These are phyloP conservation scores for Aspergillus ustus DNA, from an alignment of 2,329 filamentous ascomycete species.

Conservation along the genomic window DNA sequence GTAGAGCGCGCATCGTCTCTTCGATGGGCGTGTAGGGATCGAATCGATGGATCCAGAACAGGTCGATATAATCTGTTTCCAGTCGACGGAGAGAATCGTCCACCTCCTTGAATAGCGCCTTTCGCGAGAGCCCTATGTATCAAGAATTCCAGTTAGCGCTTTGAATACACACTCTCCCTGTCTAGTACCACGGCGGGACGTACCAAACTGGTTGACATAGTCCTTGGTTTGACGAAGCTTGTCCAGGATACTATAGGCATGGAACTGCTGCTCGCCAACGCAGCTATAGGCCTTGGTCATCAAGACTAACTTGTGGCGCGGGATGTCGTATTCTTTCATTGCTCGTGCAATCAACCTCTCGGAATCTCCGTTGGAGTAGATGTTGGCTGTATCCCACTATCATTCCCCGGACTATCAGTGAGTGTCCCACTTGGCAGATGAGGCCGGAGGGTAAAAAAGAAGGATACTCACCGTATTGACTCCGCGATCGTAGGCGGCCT, in stretches of 20 bases:
- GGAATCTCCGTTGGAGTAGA: constrained; percentile 1
- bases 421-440: no score
- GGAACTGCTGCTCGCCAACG: constrained; percentile 7
- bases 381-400: constrained; percentile 9
- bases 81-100: background rate
- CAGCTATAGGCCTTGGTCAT: constrained; percentile 9
- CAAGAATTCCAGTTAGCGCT: background rate
- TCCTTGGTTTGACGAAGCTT: background rate
- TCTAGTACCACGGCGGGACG: background rate
- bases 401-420: background rate
- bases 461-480: background rate
- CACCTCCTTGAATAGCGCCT: background rate
- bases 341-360: background rate
- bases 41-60: constrained; percentile 6
- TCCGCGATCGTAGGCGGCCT: constrained; percentile 1
- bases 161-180: no score
- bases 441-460: no score
- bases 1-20: constrained; percentile 52
- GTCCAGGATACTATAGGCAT: background rate
- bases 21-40: constrained; percentile 47
- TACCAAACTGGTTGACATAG: constrained; percentile 9
- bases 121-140: background rate
- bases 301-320: background rate
- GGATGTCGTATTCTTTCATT: background rate
- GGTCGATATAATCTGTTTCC: constrained; percentile 5